Conservation (phyloP, 306 rosid genomes). For the Quercus glauca region DNA sequence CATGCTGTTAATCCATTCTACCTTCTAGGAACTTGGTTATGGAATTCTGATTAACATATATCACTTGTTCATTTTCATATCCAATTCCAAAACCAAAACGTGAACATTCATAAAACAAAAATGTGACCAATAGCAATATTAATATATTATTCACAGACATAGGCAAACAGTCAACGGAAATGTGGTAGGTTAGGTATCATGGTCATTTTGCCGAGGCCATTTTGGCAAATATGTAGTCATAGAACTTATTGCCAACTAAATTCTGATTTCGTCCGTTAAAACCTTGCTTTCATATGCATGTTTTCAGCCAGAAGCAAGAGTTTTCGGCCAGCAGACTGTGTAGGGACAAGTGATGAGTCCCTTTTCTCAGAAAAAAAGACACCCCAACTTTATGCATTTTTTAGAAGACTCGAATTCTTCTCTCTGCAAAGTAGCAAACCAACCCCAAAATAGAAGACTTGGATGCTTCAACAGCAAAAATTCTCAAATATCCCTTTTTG, state of each 20-base stretch:
- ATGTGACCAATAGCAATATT: no score
- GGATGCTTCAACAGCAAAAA: constrained; percentile 36
- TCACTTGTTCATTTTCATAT: no score
- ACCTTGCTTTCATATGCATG: constrained; percentile 11
- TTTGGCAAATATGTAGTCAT: neutral
- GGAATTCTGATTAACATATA: no score
- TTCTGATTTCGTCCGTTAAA: neutral
- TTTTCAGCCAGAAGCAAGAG: constrained; percentile 37
- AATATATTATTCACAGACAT: no score
- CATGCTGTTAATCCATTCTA: no score
- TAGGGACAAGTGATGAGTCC: constrained; percentile 32
- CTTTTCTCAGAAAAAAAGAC: constrained; percentile 25
- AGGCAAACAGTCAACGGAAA: neutral
- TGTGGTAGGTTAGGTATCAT: neutral
- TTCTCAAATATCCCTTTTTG: constrained; percentile 7
- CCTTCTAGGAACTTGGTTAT: no score
- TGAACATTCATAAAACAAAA: no score
- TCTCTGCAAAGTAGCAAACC: no score
- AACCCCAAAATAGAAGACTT: neutral
- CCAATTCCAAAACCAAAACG: no score
- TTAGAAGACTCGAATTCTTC: neutral
- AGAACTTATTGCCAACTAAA: constrained; percentile 24
- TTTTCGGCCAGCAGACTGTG: constrained; percentile 44
- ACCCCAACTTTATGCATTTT: constrained; percentile 22
- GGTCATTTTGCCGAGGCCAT: neutral